Percentiles rank a stretch among this genome's conserved stretches.
phyloP scores from a whole-genome alignment of 495 filamentous ascomycete genomes.

The Pyrenula massariospora region DNA sequence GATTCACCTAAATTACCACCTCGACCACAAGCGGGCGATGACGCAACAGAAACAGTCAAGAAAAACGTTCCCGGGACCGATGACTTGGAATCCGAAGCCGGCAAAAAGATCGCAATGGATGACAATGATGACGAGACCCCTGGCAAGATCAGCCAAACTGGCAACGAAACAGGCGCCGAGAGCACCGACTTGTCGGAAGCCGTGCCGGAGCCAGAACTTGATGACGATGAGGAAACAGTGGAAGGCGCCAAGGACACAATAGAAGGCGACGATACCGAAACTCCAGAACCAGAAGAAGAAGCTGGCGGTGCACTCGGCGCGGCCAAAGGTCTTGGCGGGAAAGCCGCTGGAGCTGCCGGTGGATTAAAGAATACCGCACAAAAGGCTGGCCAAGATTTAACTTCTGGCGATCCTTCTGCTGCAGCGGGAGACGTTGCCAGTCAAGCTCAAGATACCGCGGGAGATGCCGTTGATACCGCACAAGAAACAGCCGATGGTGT shows the following conservation, averaged over 20 bases:
- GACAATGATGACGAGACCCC: not conserved
- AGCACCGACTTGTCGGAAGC: not conserved
- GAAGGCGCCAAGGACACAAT: slow-evolving; percentile 1
- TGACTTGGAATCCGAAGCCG: not conserved
- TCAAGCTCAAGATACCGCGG: slow-evolving; percentile 1
- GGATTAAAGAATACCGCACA: not conserved
- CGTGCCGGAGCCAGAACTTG: not conserved
- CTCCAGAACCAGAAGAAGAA: not conserved
- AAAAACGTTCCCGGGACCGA: not conserved
- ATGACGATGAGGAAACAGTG: not conserved
- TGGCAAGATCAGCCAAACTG: not conserved
- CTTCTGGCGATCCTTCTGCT: not conserved
- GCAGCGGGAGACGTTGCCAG: not conserved
- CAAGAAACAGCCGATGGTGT: slow-evolving; percentile 22
- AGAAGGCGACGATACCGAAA: not conserved
- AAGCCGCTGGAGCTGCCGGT: not conserved
- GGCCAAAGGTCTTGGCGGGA: not conserved
- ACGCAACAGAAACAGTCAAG: not conserved
- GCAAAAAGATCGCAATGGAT: not conserved
- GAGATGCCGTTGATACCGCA: slow-evolving; percentile 11
- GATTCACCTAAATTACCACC: not conserved
- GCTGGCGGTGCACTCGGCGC: not conserved
- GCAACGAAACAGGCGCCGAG: not conserved
- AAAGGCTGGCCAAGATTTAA: not conserved
- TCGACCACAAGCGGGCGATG: not conserved